Percentiles rank a stretch among this genome's conserved stretches.
Conservation (phyloP, 2,329 filamentous ascomycete genomes). For the Colletotrichum sublineola region DNA sequence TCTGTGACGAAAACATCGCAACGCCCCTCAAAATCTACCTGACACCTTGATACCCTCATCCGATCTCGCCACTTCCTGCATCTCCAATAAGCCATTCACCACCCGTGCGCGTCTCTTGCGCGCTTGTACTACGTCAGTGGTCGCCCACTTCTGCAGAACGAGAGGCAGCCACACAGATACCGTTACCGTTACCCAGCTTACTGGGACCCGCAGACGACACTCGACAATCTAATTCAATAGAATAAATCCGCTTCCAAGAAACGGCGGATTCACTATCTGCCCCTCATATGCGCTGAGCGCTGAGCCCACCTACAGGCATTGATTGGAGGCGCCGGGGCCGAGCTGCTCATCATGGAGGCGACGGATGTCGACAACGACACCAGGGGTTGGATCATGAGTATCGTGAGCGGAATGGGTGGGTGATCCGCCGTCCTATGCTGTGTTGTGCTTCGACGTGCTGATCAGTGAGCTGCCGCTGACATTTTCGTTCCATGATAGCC, state of each 20-base stretch:
- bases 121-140: constrained; percentile 35
- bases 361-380: constrained; percentile 79
- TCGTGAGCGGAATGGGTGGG: constrained; percentile 81
- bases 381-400: constrained; percentile 92
- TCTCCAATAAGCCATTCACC: background rate
- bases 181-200: constrained; percentile 10
- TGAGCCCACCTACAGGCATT: constrained; percentile 29
- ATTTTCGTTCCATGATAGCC: constrained; percentile 54
- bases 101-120: constrained; percentile 20
- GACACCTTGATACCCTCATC: constrained; percentile 4
- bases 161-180: constrained; percentile 29
- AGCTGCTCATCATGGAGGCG: constrained; percentile 54
- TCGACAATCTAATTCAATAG: background rate
- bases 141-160: constrained; percentile 20
- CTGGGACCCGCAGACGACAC: constrained; percentile 3
- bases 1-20: background rate
- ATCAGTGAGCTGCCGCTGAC: constrained; percentile 39
- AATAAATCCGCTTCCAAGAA: constrained; percentile 3
- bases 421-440: constrained; percentile 44
- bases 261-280: background rate
- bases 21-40: background rate
- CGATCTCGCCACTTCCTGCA: background rate
- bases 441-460: background rate
- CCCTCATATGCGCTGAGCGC: constrained; percentile 32
- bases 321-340: constrained; percentile 31